Evolutionary conservation across 257 asterid species (phyloP), one percentile per base, ranked within the genome.

Genomic region (Thymus mandschuricus): DNA sequence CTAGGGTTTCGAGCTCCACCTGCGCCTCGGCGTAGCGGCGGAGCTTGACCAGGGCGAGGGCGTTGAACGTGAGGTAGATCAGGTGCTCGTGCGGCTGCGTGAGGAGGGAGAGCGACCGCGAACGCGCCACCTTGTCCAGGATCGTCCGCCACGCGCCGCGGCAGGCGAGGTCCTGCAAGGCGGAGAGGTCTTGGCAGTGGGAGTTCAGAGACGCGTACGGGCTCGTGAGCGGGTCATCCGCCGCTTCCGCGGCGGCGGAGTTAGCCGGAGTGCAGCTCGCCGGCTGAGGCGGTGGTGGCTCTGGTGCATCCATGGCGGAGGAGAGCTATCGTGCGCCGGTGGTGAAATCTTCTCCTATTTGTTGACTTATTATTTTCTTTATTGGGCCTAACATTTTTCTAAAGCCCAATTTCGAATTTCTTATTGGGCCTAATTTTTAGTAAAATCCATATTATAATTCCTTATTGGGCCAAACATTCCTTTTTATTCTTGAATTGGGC

Each of bases 61-160:
- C 88, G 66, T 88, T 88, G 96, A 85, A 89, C 2, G 96, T 82
- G 80, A 94, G 96, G 82, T 94, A 94, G 10, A 85, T 81, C 55
- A 94, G 86, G 76, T 89, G 98, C 62, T 91, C 96, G 79, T 91
- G 97, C 44, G 99, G 99, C 77, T 86, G 82, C 31, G 92, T 41
- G 64, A 91, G 89, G 72, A 91, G 89, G 11, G 90, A 81, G 8
- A 82, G 97, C 8, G 97, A 89, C 2, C 99, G 90, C 29, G 98
- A 92, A 77, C 89, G 90, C 27, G 92, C 89, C 59, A 94, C 86
- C 81, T 89, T 91, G 86, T 92, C 97, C 55, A 94, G 87, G 74
- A 94, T 72, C 0, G 99, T 86, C 49, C 89, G 89, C 98, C 98
- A 94, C 74, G 95, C 86, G 82, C 99, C 99, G 33, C 98, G 91